These are phyloP conservation scores for Wickerhamiella hasegawae DNA, from an alignment of 805 yeast genomes.

Conservation along the genomic window DNA sequence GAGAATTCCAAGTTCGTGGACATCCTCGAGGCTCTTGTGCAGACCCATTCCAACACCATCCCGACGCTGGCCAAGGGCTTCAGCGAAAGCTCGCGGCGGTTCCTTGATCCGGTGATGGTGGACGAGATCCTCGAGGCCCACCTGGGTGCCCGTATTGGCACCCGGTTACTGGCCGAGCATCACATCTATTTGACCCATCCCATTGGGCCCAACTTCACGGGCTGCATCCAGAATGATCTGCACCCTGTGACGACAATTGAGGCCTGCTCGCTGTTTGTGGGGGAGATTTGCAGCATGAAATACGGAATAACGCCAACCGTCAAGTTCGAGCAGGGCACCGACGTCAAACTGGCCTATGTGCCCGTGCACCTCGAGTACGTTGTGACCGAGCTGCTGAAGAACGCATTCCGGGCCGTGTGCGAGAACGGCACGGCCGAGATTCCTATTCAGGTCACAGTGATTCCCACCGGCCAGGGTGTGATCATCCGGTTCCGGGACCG, in stretches of 20 bases:
- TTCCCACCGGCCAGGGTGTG: conserved; percentile 31
- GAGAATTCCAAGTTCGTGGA: conserved; percentile 39
- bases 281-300: conserved; percentile 68
- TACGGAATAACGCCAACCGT: conserved; percentile 62
- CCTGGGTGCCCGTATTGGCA: conserved; percentile 67
- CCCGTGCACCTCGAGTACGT: conserved; percentile 81
- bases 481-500: conserved; percentile 69
- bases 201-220: conserved; percentile 34
- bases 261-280: conserved; percentile 56
- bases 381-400: conserved; percentile 72
- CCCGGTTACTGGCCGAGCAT: conserved; percentile 77
- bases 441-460: conserved; percentile 36
- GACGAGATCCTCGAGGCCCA: conserved; percentile 58
- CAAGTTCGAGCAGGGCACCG: conserved; percentile 37
- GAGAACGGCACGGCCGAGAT: conserved; percentile 33
- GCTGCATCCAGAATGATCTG: conserved; percentile 50
- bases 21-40: conserved; percentile 43
- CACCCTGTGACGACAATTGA: conserved; percentile 47
- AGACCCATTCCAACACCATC: conserved; percentile 70
- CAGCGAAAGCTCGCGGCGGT: conserved; percentile 37
- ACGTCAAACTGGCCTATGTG: conserved; percentile 61
- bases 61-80: conserved; percentile 74
- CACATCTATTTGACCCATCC: conserved; percentile 48
- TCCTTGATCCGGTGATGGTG: conserved; percentile 30
- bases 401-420: conserved; percentile 75